Base-by-base conservation (phyloP, 441 rosid genomes). In the Erysimum cheiri region DNA sequence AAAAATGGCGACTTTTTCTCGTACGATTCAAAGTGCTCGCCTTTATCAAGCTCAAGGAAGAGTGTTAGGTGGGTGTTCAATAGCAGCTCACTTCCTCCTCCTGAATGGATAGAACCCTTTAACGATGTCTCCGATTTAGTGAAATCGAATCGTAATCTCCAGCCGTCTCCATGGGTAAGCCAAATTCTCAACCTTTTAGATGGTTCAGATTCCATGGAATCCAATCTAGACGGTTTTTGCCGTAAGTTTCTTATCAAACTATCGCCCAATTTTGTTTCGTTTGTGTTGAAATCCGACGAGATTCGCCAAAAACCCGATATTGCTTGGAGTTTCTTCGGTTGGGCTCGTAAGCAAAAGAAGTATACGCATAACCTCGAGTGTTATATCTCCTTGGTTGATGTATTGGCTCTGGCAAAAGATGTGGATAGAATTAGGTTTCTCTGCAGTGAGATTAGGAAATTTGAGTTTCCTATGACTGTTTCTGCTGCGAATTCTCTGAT, bases 91-190 rank as follows among this genome's bases (percentile, higher is more conserved):
- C 80, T 80, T 52, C 96, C 96, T 57, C 89, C 96, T 73, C 90
- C 93, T 33, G 92, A 88, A 78, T 86, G 96, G 98, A 70, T 90
- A 44, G 98, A 92, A 32, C 98, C 97, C 53, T 79, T 87, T 52
- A 60, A 52, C 72, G 92, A 93, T 72, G 81, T 84, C 44, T 86
- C 98, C 36, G 93, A 80, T 71, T 60, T 89, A 26, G 85, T 48
- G 69, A 71, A 47, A n/a, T 13, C 62, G 70, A 36, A 63, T 59
- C 76, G 67, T 32, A 74, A 73, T 78, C 80, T 82, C 39, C 66
- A 74, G 28, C 88, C 80, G 1, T 93, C 93, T 57, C 97, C 94
- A n/a, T 89, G 96, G 97, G 84, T 87, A 49, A 71, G 58, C 66
- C 87, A 80, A 69, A 82, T 89, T 49, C 70, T 82, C 61, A 63